Evolutionary conservation across 2,329 filamentous ascomycete species (phyloP).

Genomic region (Colletotrichum nymphaeae): DNA sequence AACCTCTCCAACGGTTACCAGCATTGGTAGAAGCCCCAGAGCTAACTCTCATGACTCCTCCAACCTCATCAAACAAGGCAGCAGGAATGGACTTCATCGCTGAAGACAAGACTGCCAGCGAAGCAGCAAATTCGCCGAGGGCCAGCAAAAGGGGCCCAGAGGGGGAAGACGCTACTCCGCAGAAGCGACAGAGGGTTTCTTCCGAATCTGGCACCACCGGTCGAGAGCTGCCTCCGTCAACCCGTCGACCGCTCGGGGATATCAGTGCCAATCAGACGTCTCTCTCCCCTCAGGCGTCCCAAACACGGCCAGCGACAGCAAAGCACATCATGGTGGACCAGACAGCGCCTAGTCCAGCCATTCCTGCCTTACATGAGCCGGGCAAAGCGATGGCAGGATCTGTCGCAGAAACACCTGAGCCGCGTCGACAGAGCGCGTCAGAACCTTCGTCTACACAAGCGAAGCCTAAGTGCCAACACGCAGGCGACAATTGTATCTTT

Average conservation of each 20-base stretch:
- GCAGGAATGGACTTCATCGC: not conserved
- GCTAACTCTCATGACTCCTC: conserved; percentile 25
- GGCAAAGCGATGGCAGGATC: not conserved
- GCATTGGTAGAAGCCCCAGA: conserved; percentile 2
- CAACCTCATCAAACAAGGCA: conserved; percentile 33
- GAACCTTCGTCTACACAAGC: not conserved
- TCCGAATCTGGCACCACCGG: not conserved
- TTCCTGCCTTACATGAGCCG: not conserved
- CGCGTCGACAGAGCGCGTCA: not conserved
- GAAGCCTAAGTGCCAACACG: conserved; percentile 37
- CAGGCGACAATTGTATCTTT: conserved; percentile 51
- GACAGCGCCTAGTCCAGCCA: not conserved
- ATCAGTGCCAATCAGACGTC: conserved; percentile 39
- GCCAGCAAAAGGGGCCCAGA: not conserved
- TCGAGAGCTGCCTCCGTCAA: not conserved
- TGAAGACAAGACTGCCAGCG: not conserved
- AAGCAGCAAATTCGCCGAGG: not conserved
- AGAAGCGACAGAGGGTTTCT: not conserved
- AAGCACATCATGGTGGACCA: not conserved
- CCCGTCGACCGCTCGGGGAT: conserved; percentile 38
- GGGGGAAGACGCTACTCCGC: not conserved
- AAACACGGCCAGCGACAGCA: not conserved
- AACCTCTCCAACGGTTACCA: not conserved
- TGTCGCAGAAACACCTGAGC: not conserved
- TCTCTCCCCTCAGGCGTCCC: not conserved